These are phyloP conservation scores for Penstemon newberryi DNA, from an alignment of 257 asterid species.

Conservation along the genomic window DNA sequence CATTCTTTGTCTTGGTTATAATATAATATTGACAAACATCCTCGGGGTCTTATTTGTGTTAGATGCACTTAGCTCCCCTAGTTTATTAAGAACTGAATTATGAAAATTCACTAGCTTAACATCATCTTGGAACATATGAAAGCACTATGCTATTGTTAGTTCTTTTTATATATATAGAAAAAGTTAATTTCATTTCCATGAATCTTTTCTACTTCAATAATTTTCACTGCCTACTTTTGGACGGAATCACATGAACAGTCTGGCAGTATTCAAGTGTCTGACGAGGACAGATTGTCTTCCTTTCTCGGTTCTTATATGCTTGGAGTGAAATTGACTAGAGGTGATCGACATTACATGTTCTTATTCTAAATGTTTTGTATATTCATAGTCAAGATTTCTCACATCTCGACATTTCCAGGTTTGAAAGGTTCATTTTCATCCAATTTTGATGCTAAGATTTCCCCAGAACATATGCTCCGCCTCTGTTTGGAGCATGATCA, in stretches of 20 bases:
- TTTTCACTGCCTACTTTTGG: too few species aligned
- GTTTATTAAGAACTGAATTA: background rate
- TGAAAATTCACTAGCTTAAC: background rate
- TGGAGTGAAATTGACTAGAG: slow-evolving; percentile 61
- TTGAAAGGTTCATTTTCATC: slow-evolving; percentile 62
- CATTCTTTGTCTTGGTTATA: background rate
- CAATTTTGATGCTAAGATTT: slow-evolving; percentile 67
- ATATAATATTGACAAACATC: background rate
- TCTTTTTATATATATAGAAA: background rate
- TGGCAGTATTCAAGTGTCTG: too few species aligned
- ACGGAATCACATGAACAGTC: too few species aligned
- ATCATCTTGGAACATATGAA: background rate
- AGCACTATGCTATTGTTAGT: background rate
- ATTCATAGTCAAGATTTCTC: slow-evolving; percentile 5
- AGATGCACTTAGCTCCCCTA: background rate
- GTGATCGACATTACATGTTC: slow-evolving; percentile 34
- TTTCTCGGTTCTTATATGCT: slow-evolving; percentile 63
- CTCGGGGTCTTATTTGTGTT: too few species aligned
- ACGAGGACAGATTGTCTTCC: slow-evolving; percentile 27
- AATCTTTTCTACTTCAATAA: too few species aligned
- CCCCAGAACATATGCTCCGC: slow-evolving; percentile 80
- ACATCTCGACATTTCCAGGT: slow-evolving; percentile 34
- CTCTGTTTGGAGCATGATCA: slow-evolving; percentile 72
- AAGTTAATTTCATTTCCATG: too few species aligned
- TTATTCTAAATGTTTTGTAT: background rate